Evolutionary conservation across 2,329 filamentous ascomycete genomes (phyloP).

Genomic region (Talaromyces albobiverticillius): DNA sequence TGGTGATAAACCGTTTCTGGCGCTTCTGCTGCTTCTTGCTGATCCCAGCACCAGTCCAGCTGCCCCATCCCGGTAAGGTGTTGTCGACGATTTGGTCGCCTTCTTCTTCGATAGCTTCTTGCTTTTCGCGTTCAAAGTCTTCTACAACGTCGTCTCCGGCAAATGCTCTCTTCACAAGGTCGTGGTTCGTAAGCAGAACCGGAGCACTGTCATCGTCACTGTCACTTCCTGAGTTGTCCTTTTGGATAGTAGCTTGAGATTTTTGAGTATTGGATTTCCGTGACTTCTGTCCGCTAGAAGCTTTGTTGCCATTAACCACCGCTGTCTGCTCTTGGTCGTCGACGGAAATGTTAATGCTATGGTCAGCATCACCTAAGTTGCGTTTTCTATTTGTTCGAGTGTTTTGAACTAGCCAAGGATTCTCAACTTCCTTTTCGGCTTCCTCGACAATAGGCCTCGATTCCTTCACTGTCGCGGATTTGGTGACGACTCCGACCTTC

Average conservation of each 20-base stretch:
- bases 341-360: constrained; percentile 13
- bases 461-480: not conserved
- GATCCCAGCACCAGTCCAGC: constrained; percentile 82
- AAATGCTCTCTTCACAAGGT: constrained; percentile 78
- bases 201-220: constrained; percentile 42
- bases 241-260: constrained; percentile 16
- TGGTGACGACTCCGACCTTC: not conserved
- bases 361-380: constrained; percentile 25
- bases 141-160: constrained; percentile 80
- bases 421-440: constrained; percentile 28
- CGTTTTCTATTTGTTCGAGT: constrained; percentile 35
- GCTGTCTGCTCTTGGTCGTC: constrained; percentile 16
- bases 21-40: constrained; percentile 64
- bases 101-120: constrained; percentile 67
- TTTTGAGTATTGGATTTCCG: constrained; percentile 7
- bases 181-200: constrained; percentile 51
- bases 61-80: constrained; percentile 91
- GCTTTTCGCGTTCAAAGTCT: constrained; percentile 80
- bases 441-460: constrained; percentile 10
- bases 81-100: constrained; percentile 79
- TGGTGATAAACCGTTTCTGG: constrained; percentile 51
- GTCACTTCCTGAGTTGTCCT: constrained; percentile 42
- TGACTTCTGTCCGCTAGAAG: constrained; percentile 13
- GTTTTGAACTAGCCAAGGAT: constrained; percentile 37
- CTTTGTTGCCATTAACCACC: constrained; percentile 21